Conservation (phyloP, 2,329 filamentous ascomycete genomes). For the Neopestalotiopsis sp. region DNA sequence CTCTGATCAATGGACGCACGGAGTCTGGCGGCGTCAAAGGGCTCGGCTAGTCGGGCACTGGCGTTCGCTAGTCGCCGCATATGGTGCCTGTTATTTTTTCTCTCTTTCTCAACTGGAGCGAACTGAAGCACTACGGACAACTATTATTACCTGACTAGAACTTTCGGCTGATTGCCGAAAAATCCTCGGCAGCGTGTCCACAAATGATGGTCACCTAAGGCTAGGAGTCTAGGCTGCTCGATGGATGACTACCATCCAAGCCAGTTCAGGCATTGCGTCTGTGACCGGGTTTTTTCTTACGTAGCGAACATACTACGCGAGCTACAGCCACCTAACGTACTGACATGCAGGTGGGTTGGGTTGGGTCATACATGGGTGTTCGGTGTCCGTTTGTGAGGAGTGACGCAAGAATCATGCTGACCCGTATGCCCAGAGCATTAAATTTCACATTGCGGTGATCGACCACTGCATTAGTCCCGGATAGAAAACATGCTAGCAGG, state of each 20-base stretch:
- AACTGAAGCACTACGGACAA: not conserved
- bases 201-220: not conserved
- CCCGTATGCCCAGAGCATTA: not conserved
- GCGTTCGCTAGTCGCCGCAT: conserved; percentile 11
- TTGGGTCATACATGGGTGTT: not conserved
- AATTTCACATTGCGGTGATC: not conserved
- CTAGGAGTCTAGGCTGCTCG: not conserved
- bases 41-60: conserved; percentile 7
- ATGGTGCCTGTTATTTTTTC: not conserved
- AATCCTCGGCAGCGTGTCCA: not conserved
- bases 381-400: not conserved
- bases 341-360: not conserved
- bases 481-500: not conserved
- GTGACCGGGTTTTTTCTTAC: not conserved
- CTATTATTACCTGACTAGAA: conserved; percentile 10
- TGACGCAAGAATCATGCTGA: not conserved
- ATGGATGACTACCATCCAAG: not conserved
- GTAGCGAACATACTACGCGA: not conserved
- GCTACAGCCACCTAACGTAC: not conserved
- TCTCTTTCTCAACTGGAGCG: not conserved
- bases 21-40: conserved; percentile 2
- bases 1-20: conserved; percentile 7
- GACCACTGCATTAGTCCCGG: not conserved
- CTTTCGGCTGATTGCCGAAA: not conserved
- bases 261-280: not conserved